phyloP scores from a whole-genome alignment of 371 early-diverging fungal species.

The Homolaphlyctis polyrhiza region DNA sequence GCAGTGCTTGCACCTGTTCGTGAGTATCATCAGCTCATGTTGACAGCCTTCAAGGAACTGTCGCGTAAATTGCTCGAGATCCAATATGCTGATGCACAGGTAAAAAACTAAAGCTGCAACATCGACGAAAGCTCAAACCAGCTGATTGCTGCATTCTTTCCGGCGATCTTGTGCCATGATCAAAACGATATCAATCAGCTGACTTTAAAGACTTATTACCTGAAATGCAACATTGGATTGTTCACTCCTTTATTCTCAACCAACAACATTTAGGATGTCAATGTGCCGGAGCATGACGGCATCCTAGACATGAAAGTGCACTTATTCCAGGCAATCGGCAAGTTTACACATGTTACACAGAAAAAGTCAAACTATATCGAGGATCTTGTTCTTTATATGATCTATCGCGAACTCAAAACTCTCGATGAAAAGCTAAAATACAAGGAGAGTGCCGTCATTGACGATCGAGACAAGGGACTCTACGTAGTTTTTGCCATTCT shows the following conservation, averaged over 20 bases:
- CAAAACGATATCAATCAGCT: too few species aligned
- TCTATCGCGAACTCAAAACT: conserved; percentile 39
- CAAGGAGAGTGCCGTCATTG: too few species aligned
- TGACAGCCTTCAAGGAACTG: conserved; percentile 31
- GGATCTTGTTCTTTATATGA: conserved; percentile 37
- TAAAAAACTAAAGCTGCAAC: not conserved
- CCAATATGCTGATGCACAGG: not conserved
- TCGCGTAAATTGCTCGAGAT: conserved; percentile 28
- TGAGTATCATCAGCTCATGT: conserved; percentile 33
- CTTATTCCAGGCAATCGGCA: conserved; percentile 44
- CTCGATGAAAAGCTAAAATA: too few species aligned
- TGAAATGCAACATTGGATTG: too few species aligned
- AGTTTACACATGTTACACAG: conserved; percentile 27
- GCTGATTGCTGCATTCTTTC: conserved; percentile 11
- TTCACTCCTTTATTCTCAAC: too few species aligned
- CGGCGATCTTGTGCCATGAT: too few species aligned
- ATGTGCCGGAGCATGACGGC: too few species aligned
- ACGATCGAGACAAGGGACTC: too few species aligned
- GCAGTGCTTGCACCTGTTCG: conserved; percentile 30
- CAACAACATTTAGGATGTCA: too few species aligned
- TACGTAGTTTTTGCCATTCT: conserved; percentile 33
- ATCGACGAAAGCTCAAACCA: conserved; percentile 7
- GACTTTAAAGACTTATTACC: too few species aligned
- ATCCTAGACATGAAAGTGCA: conserved; percentile 33
- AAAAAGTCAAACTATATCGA: conserved; percentile 27